Percentiles rank a stretch among this genome's conserved stretches.
phyloP scores from a whole-genome alignment of 345 rosid species.

The Populus tremula region DNA sequence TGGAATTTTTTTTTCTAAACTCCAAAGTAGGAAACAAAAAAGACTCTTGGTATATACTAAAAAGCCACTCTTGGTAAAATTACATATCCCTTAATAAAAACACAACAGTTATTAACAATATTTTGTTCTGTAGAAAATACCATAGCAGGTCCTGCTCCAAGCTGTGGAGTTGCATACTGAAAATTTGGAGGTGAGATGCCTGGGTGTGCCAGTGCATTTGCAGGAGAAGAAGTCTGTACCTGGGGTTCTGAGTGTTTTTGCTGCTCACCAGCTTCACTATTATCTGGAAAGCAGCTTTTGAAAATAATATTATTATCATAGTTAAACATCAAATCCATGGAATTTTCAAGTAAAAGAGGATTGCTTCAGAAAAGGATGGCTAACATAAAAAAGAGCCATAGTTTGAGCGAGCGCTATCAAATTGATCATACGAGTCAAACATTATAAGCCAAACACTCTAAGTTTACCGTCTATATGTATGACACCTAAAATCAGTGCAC shows the following conservation, averaged over 20 bases:
- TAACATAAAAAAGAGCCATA: neutral
- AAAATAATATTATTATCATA: slow-evolving; percentile 7
- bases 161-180: slow-evolving; percentile 49
- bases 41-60: neutral
- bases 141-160: slow-evolving; percentile 55
- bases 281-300: slow-evolving; percentile 44
- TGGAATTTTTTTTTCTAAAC: neutral
- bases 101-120: neutral
- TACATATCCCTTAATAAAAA: neutral
- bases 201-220: slow-evolving; percentile 46
- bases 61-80: neutral
- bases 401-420: neutral
- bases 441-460: neutral
- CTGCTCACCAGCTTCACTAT: slow-evolving; percentile 62
- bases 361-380: neutral
- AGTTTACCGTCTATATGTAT: neutral
- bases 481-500: neutral
- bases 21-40: neutral
- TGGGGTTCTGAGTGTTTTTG: slow-evolving; percentile 51
- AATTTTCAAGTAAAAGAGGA: neutral
- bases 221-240: slow-evolving; percentile 43
- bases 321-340: neutral
- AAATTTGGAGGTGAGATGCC: slow-evolving; percentile 44
- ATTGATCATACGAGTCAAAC: neutral
- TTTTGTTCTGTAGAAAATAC: slow-evolving; percentile 36